A percentile compares a stretch with the other conserved stretches of the same genome.
These are phyloP conservation scores for Beauveria asiatica DNA, from an alignment of 2,329 filamentous ascomycete species.

Conservation along the genomic window DNA sequence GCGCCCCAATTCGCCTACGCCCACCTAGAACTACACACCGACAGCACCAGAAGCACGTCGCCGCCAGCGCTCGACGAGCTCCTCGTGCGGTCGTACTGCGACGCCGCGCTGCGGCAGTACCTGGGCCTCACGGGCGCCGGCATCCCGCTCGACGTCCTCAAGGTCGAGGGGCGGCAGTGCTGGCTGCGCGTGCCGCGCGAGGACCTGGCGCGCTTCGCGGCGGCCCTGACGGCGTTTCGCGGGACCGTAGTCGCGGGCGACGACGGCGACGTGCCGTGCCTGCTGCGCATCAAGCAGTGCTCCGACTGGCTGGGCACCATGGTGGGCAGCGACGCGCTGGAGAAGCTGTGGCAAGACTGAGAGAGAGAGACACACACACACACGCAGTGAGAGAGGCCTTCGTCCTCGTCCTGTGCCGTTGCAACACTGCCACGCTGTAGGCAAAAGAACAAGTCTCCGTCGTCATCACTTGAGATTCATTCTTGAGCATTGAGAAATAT, in stretches of 20 bases:
- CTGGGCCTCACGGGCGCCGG: constrained; percentile 60
- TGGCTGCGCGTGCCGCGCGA: constrained; percentile 58
- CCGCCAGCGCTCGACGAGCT: constrained; percentile 45
- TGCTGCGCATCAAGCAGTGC: constrained; percentile 46
- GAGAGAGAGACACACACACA: not conserved
- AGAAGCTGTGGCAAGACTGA: constrained; percentile 34
- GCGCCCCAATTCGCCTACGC: constrained; percentile 47
- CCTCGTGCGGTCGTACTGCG: constrained; percentile 54
- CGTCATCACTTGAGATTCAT: not conserved
- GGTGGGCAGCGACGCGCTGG: constrained; percentile 36
- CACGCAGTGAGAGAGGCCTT: not conserved
- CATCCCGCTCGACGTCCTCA: constrained; percentile 63
- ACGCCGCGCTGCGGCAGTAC: constrained; percentile 56
- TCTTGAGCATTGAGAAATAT: not conserved
- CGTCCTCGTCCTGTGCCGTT: not conserved
- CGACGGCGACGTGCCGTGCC: constrained; percentile 30
- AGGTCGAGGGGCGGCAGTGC: constrained; percentile 43
- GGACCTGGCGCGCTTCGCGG: constrained; percentile 52
- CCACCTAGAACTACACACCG: constrained; percentile 37
- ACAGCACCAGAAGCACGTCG: constrained; percentile 20
- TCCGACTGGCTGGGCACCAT: constrained; percentile 58
- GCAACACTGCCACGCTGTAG: too few relatives aligned
- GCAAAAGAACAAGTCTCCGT: not conserved
- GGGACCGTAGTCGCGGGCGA: constrained; percentile 34
- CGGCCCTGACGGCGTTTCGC: constrained; percentile 58